Percentiles rank a stretch among this genome's conserved stretches.
Evolutionary conservation across 352 stramenopile species (phyloP).

Genomic region (Globisporangium yorkense): DNA sequence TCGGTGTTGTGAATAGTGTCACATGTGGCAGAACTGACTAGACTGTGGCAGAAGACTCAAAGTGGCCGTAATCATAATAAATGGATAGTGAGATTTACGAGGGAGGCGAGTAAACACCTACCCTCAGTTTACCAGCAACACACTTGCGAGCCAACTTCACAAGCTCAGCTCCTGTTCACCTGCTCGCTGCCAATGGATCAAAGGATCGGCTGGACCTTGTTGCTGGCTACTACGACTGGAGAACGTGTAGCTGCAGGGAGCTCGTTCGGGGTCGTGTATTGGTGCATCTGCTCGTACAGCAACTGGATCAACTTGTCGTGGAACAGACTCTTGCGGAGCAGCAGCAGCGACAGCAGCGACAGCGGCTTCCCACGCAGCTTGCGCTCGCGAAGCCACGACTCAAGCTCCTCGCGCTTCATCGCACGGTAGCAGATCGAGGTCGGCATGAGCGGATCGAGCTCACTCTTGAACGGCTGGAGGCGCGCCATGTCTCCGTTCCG

Average conservation of each 20-base stretch:
- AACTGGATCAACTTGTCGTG: slow-evolving; percentile 5
- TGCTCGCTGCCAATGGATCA: too few relatives aligned
- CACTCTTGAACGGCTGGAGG: slow-evolving; percentile 1
- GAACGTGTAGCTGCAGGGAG: too few relatives aligned
- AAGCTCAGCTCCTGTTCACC: too few relatives aligned
- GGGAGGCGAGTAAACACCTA: not conserved
- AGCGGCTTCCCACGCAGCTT: slow-evolving; percentile 1
- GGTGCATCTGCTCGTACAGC: slow-evolving; percentile 5
- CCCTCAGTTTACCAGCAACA: not conserved
- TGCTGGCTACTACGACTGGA: too few relatives aligned
- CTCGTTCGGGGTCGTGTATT: too few relatives aligned
- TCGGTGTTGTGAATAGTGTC: not conserved
- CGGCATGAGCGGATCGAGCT: not conserved
- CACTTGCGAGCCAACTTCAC: too few relatives aligned
- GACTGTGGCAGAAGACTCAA: not conserved
- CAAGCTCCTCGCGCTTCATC: too few relatives aligned
- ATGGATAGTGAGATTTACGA: not conserved
- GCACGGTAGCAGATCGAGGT: too few relatives aligned
- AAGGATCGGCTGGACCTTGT: too few relatives aligned
- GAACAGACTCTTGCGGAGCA: slow-evolving; percentile 4
- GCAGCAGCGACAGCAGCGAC: not conserved
- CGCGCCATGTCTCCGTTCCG: slow-evolving; percentile 10
- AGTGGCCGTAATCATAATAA: not conserved
- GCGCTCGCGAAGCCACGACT: not conserved
- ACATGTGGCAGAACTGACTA: too few relatives aligned